Evolutionary conservation across 2,329 filamentous ascomycete species (phyloP).

Genomic region (Falciphora oryzae): DNA sequence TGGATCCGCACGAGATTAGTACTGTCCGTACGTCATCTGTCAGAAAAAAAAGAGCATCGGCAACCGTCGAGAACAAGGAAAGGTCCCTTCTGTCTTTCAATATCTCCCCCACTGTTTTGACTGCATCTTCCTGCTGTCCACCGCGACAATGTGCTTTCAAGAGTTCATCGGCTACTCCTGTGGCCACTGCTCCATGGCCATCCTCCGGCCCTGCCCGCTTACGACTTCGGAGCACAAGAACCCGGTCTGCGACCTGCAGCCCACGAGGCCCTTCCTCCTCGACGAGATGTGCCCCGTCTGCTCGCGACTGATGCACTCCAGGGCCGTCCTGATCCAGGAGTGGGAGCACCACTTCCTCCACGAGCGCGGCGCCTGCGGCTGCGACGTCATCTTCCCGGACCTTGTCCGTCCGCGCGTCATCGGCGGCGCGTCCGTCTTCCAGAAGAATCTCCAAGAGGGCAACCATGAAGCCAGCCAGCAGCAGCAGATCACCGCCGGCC

Average conservation of each 20-base stretch:
- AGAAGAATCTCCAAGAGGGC: background rate
- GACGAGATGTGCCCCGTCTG: conserved; percentile 33
- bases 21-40: background rate
- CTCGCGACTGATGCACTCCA: conserved; percentile 31
- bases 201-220: conserved; percentile 37
- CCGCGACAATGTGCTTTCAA: conserved; percentile 37
- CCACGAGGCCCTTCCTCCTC: conserved; percentile 25
- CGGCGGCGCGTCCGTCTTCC: conserved; percentile 2
- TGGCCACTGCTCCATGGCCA: conserved; percentile 36
- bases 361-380: conserved; percentile 36
- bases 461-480: background rate
- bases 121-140: background rate
- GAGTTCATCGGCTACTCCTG: conserved; percentile 42
- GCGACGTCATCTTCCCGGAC: conserved; percentile 31
- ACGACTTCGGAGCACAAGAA: conserved; percentile 31
- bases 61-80: background rate
- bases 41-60: background rate
- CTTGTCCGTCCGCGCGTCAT: conserved; percentile 28
- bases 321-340: conserved; percentile 34
- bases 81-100: background rate
- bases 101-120: background rate
- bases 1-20: background rate
- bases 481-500: background rate
- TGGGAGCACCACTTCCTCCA: conserved; percentile 39
- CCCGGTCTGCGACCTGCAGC: conserved; percentile 27